Evolutionary conservation across 805 yeast genomes (phyloP).

Genomic region (Starmerella khaoyaiensis): DNA sequence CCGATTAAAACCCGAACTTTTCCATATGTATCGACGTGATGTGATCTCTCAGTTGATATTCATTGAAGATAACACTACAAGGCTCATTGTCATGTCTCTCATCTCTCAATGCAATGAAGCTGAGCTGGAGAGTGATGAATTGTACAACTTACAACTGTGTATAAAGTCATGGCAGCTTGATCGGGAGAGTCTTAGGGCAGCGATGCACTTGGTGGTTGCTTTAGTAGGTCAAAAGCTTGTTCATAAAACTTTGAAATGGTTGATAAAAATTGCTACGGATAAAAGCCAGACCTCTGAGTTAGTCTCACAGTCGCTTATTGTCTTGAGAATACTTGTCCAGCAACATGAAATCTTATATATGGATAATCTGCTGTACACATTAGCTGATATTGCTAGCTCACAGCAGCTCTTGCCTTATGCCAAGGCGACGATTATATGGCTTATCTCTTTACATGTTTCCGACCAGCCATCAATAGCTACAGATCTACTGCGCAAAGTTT

Average conservation of each 20-base stretch:
- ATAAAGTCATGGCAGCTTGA: conserved; percentile 12
- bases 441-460: conserved; percentile 67
- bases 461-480: conserved; percentile 45
- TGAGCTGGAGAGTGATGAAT: conserved; percentile 36
- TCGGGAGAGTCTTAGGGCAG: conserved; percentile 4
- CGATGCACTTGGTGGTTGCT: conserved; percentile 2
- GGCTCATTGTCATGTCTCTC: conserved; percentile 43
- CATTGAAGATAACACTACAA: conserved; percentile 33
- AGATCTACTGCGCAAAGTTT: conserved; percentile 53
- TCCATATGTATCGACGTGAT: conserved; percentile 23
- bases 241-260: conserved; percentile 11
- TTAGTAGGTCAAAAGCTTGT: conserved; percentile 5
- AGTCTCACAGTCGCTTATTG: conserved; percentile 18
- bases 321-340: conserved; percentile 18
- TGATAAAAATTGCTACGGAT: conserved; percentile 11
- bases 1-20: conserved; percentile 27
- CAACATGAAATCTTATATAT: conserved; percentile 13
- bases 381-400: conserved; percentile 4
- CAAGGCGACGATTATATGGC: conserved; percentile 76
- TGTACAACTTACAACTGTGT: conserved; percentile 35
- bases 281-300: conserved; percentile 9
- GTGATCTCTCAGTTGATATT: conserved; percentile 41
- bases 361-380: conserved; percentile 1
- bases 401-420: conserved; percentile 26
- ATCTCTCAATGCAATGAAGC: not conserved